Percentiles rank a stretch among this genome's conserved stretches.
phyloP scores from a whole-genome alignment of 305 asterid species.

The Fraxinus baroniana region DNA sequence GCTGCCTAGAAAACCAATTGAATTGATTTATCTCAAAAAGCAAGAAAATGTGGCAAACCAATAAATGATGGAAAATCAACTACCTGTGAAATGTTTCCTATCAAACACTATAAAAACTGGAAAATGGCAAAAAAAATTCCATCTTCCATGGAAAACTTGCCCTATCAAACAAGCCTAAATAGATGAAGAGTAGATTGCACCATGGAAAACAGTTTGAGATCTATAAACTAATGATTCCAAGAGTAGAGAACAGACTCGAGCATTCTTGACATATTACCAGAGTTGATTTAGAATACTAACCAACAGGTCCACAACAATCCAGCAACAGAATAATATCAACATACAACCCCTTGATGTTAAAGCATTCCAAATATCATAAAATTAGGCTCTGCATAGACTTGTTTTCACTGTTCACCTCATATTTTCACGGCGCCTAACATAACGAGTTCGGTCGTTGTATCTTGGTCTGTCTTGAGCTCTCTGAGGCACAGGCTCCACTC shows the following conservation, averaged over 20 bases:
- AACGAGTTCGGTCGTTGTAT: slow-evolving; percentile 80
- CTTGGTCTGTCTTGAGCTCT: slow-evolving; percentile 80
- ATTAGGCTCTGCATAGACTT: not conserved
- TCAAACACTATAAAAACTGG: too few relatives aligned
- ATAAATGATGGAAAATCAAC: too few relatives aligned
- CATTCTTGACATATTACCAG: not conserved
- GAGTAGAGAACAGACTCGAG: slow-evolving; percentile 2
- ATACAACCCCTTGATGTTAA: slow-evolving; percentile 9
- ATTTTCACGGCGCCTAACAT: slow-evolving; percentile 73
- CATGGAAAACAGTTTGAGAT: not conserved
- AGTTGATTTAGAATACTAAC: not conserved
- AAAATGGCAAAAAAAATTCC: too few relatives aligned
- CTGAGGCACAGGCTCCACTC: slow-evolving; percentile 84
- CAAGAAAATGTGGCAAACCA: too few relatives aligned
- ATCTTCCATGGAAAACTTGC: too few relatives aligned
- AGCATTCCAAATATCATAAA: slow-evolving; percentile 4
- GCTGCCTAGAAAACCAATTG: too few relatives aligned
- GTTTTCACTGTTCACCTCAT: slow-evolving; percentile 33
- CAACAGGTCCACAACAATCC: slow-evolving; percentile 3
- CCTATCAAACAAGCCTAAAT: too few relatives aligned
- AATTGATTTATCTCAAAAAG: too few relatives aligned
- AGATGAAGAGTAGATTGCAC: not conserved
- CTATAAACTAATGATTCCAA: not conserved
- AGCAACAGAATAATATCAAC: slow-evolving; percentile 7
- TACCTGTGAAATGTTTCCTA: too few relatives aligned